Evolutionary conservation across 139 green algal species (phyloP), one percentile per base, ranked within the genome.

Genomic region (Ettlia oleoabundans): DNA sequence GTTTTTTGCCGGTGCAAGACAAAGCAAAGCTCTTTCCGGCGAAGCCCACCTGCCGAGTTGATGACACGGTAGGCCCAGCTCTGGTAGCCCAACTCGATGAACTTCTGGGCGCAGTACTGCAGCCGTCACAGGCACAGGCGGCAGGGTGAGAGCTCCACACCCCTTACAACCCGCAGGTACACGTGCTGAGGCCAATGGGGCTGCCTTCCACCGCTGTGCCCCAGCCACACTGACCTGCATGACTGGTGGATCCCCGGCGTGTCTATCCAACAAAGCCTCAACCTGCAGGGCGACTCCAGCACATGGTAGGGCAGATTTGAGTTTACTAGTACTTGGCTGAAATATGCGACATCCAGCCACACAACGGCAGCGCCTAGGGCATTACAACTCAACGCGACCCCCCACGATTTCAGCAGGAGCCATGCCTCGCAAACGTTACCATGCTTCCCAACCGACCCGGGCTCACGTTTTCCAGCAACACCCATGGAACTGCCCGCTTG

Each of bases 391-490:
- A 53, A 37, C 40, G 8, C 68, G 22, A n/a, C n/a, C n/a, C n/a
- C n/a, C n/a, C n/a, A n/a, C n/a, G n/a, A n/a, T n/a, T n/a, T n/a
- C n/a, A n/a, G n/a, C n/a, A n/a, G n/a, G n/a, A n/a, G n/a, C n/a
- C n/a, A n/a, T n/a, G n/a, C n/a, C n/a, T n/a, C n/a, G n/a, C n/a
- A n/a, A n/a, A n/a, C n/a, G n/a, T n/a, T n/a, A n/a, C n/a, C n/a
- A n/a, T n/a, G n/a, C n/a, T n/a, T n/a, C n/a, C n/a, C n/a, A n/a
- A 15, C 65, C 28, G 10, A 8, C 65, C 35, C 42, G 15, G 28
- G 1, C 84, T 85, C 42, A 97, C 94, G 79, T 98, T 98, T 41
- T 98, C 95, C n/a, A 98, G 88, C 22, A 98, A 89, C 58, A 98
- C 90, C 94, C 94, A 98, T 6, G 91, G 93, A 33, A 98, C 90